Evolutionary conservation across 2,329 filamentous ascomycete species (phyloP).

Genomic region (Podosphaera aphanis): DNA sequence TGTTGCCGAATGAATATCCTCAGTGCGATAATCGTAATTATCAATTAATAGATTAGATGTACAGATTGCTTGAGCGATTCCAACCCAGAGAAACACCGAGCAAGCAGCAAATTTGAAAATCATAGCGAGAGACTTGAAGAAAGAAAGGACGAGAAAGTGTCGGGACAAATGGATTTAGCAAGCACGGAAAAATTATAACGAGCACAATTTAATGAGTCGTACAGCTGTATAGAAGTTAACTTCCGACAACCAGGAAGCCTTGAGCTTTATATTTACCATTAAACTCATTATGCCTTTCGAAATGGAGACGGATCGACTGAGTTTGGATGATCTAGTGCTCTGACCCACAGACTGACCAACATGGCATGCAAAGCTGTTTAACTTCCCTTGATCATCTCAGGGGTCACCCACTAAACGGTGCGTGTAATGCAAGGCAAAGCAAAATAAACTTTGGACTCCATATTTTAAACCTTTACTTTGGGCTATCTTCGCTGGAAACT

Average conservation of each 20-base stretch:
- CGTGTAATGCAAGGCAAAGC: too few relatives aligned
- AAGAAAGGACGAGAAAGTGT: constrained; percentile 1
- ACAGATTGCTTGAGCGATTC: constrained; percentile 9
- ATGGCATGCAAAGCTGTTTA: neutral
- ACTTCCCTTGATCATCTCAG: neutral
- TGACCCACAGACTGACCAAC: neutral
- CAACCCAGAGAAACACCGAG: constrained; percentile 3
- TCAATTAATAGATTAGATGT: constrained; percentile 14
- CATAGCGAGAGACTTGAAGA: constrained; percentile 3
- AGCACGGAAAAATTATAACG: neutral
- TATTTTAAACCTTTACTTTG: too few relatives aligned
- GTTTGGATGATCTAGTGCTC: neutral
- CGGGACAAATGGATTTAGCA: constrained; percentile 2
- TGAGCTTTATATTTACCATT: too few relatives aligned
- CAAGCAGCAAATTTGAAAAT: constrained; percentile 2
- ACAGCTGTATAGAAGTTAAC: neutral
- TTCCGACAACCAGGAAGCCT: too few relatives aligned
- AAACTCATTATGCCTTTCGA: too few relatives aligned
- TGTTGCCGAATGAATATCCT: constrained; percentile 16
- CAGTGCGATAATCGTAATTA: constrained; percentile 14
- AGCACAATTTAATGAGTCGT: neutral
- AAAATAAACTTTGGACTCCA: too few relatives aligned
- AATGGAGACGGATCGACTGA: neutral
- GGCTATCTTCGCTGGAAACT: too few relatives aligned
- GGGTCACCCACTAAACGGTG: too few relatives aligned